A percentile compares a stretch with the other conserved stretches of the same genome.
phyloP scores from a whole-genome alignment of 2,329 filamentous ascomycete species.

The Fusarium sp. region DNA sequence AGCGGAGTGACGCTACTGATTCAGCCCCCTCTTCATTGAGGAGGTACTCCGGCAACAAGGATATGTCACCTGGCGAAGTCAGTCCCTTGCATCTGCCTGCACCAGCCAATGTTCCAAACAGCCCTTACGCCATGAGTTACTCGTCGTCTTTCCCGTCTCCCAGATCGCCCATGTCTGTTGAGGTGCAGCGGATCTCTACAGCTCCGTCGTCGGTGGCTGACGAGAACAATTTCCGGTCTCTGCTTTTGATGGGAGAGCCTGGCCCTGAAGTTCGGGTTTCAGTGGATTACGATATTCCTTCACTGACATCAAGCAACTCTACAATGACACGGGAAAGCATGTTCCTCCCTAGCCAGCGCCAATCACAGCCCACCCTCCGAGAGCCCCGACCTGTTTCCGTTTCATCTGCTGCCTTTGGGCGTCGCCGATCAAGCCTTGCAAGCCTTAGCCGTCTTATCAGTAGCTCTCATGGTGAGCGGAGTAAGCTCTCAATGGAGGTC shows the following conservation, averaged over 20 bases:
- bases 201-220: conserved; percentile 80
- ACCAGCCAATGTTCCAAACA: conserved; percentile 61
- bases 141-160: conserved; percentile 77
- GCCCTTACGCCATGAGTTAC: conserved; percentile 73
- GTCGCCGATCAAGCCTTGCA: conserved; percentile 79
- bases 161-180: conserved; percentile 74
- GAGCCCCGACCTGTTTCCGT: conserved; percentile 72
- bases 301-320: conserved; percentile 78
- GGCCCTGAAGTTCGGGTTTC: conserved; percentile 79
- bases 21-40: conserved; percentile 60
- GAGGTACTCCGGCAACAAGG: conserved; percentile 54
- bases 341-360: conserved; percentile 57
- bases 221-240: conserved; percentile 75
- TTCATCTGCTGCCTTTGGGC: conserved; percentile 70
- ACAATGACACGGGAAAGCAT: conserved; percentile 78
- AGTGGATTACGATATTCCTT: conserved; percentile 76
- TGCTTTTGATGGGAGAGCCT: conserved; percentile 75
- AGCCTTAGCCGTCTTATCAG: conserved; percentile 82
- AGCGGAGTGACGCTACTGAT: conserved; percentile 50
- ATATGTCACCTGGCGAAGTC: conserved; percentile 64
- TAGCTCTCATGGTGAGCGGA: conserved; percentile 78
- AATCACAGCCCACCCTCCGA: conserved; percentile 60
- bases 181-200: conserved; percentile 78
- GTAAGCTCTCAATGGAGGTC: conserved; percentile 79
- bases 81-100: conserved; percentile 58